Evolutionary conservation across 768 basidiomycete genomes (phyloP).

Genomic region (Rhodotorula taiwanensis): DNA sequence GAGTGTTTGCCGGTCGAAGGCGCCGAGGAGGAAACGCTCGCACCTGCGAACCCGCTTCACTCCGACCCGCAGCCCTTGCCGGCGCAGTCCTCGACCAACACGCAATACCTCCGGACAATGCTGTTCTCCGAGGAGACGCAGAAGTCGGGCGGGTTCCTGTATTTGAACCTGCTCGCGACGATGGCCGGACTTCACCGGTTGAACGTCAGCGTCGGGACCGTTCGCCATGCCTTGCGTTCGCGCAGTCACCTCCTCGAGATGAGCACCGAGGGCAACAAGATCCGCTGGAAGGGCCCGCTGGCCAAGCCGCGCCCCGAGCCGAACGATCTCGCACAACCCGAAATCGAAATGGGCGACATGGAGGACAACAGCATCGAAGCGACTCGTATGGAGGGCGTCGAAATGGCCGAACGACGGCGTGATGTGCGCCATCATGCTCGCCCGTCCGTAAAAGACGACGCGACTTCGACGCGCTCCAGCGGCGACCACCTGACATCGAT

Average conservation of each 20-base stretch:
- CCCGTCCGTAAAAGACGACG: not conserved
- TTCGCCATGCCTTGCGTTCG: conserved; percentile 21
- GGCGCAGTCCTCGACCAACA: conserved; percentile 22
- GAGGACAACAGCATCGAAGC: conserved; percentile 11
- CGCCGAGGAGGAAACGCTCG: not conserved
- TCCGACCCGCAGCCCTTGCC: conserved; percentile 20
- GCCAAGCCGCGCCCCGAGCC: conserved; percentile 2
- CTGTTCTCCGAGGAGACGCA: conserved; percentile 11
- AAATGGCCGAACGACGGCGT: not conserved
- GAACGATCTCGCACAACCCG: not conserved
- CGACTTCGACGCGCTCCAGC: not conserved
- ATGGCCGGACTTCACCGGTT: conserved; percentile 25
- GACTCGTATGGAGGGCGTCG: conserved; percentile 4
- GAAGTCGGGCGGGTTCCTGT: conserved; percentile 14
- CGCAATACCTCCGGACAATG: conserved; percentile 27
- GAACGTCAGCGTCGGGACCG: conserved; percentile 9
- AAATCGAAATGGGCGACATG: not conserved
- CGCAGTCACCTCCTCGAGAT: conserved; percentile 21
- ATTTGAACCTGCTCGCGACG: conserved; percentile 28
- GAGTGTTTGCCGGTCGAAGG: conserved; percentile 14
- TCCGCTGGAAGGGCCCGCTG: conserved; percentile 26
- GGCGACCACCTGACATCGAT: not conserved
- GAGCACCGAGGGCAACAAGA: conserved; percentile 18
- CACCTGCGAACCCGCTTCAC: conserved; percentile 4
- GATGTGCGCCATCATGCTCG: not conserved